phyloP scores from a whole-genome alignment of 2,329 filamentous ascomycete species.

The Dothistroma pini region DNA sequence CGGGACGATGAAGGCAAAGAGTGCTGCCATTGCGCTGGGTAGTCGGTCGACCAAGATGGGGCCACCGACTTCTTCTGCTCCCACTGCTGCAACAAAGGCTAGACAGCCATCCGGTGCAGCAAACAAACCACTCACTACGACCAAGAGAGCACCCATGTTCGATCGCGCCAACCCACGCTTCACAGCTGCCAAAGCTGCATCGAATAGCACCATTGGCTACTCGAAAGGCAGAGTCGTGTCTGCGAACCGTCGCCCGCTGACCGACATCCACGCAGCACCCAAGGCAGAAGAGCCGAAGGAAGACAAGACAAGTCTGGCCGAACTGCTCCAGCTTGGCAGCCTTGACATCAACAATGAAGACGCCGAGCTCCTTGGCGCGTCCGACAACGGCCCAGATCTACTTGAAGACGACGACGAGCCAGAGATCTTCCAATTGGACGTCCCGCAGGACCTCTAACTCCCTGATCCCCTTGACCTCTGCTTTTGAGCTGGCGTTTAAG shows the following conservation, averaged over 20 bases:
- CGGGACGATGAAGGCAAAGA: conserved; percentile 54
- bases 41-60: conserved; percentile 27
- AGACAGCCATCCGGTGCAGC: conserved; percentile 34
- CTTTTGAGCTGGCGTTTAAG: neutral
- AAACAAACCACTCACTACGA: conserved; percentile 16
- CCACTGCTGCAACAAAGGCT: conserved; percentile 40
- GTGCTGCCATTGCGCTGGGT: conserved; percentile 44
- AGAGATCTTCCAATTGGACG: conserved; percentile 23
- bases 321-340: conserved; percentile 25
- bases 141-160: conserved; percentile 22
- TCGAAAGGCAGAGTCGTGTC: conserved; percentile 65
- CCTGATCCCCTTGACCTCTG: neutral
- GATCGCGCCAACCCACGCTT: conserved; percentile 47
- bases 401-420: conserved; percentile 15
- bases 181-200: conserved; percentile 62
- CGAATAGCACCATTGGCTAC: conserved; percentile 80
- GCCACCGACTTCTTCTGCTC: conserved; percentile 37
- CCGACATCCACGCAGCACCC: conserved; percentile 20
- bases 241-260: conserved; percentile 33
- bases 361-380: conserved; percentile 5
- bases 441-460: conserved; percentile 16
- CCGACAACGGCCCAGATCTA: neutral
- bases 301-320: conserved; percentile 22
- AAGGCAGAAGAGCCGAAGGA: conserved; percentile 6
- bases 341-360: conserved; percentile 21